phyloP scores from a whole-genome alignment of 2,329 filamentous ascomycete species.

The Metarhizium rileyi region DNA sequence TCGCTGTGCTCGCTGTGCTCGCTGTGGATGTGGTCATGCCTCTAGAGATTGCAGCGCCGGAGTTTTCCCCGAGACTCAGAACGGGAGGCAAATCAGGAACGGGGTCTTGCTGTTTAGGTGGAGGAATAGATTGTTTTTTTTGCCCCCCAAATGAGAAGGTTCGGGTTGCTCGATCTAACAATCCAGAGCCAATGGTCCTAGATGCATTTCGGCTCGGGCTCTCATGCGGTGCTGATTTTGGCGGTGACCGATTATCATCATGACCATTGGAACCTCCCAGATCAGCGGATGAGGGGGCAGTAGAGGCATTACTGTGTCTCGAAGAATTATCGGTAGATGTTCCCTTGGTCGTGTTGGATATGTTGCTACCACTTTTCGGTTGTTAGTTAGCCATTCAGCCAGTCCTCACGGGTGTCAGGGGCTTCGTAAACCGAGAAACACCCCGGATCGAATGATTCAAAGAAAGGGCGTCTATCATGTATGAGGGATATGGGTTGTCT shows the following conservation, averaged over 20 bases:
- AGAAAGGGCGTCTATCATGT: background rate
- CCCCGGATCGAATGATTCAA: conserved; percentile 8
- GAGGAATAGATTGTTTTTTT: conserved; percentile 34
- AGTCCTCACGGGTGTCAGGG: background rate
- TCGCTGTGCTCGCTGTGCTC: conserved; percentile 43
- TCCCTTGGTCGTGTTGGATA: conserved; percentile 52
- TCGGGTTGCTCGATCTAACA: conserved; percentile 45
- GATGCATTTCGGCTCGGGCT: conserved; percentile 29
- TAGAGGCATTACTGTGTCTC: conserved; percentile 53
- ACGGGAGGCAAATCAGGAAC: conserved; percentile 29
- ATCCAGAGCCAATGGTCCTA: conserved; percentile 40
- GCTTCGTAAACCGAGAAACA: background rate
- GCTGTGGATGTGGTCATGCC: conserved; percentile 45
- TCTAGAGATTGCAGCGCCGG: conserved; percentile 28
- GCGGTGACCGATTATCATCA: conserved; percentile 17
- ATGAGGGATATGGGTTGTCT: conserved; percentile 18
- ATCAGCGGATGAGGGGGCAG: conserved; percentile 47
- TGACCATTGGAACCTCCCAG: conserved; percentile 15
- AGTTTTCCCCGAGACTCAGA: conserved; percentile 22
- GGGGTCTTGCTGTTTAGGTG: conserved; percentile 20
- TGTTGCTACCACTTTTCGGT: conserved; percentile 44
- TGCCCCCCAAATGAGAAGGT: conserved; percentile 51
- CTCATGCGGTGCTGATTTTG: conserved; percentile 29
- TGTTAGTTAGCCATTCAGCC: conserved; percentile 21
- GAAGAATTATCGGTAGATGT: conserved; percentile 51